Percentiles rank a stretch among this genome's conserved stretches.
These are phyloP conservation scores for Mucor saturninus DNA, from an alignment of 371 early-diverging fungal species.

Conservation along the genomic window DNA sequence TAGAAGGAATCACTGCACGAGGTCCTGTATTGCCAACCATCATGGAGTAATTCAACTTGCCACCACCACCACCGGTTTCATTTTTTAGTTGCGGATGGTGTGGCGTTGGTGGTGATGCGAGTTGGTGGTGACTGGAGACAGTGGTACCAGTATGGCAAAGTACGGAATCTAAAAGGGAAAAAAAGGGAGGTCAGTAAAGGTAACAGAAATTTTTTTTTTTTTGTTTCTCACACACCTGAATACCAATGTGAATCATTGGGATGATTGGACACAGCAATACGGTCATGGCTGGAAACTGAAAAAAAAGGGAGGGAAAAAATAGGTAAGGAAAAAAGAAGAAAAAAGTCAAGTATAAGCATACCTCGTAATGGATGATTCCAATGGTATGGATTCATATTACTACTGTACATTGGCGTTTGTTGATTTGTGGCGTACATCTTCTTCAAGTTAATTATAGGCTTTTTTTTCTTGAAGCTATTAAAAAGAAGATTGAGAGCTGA, in stretches of 20 bases:
- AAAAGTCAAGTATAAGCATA: slow-evolving; percentile 1
- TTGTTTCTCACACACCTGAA: slow-evolving; percentile 9
- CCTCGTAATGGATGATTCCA: slow-evolving; percentile 15
- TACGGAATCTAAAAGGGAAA: slow-evolving; percentile 3
- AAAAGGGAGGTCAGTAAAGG: neutral
- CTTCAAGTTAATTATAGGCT: neutral
- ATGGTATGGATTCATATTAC: slow-evolving; percentile 6
- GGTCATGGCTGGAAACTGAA: slow-evolving; percentile 8
- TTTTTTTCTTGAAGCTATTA: neutral
- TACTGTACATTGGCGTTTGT: slow-evolving; percentile 1
- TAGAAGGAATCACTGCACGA: slow-evolving; percentile 25
- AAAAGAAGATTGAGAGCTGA: neutral
- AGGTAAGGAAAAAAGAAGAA: neutral
- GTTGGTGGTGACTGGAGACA: neutral
- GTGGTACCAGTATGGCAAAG: slow-evolving; percentile 13
- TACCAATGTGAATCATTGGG: slow-evolving; percentile 20
- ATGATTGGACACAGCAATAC: neutral
- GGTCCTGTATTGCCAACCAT: neutral
- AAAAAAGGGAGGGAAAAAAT: neutral
- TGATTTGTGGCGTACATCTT: slow-evolving; percentile 6
- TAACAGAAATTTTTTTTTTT: neutral
- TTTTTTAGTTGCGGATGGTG: too few species aligned
- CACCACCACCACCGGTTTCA: too few species aligned
- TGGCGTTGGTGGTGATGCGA: too few species aligned
- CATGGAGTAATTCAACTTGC: too few species aligned